phyloP scores from a whole-genome alignment of 2,329 filamentous ascomycete genomes.

The Aspergillus aculeatus region DNA sequence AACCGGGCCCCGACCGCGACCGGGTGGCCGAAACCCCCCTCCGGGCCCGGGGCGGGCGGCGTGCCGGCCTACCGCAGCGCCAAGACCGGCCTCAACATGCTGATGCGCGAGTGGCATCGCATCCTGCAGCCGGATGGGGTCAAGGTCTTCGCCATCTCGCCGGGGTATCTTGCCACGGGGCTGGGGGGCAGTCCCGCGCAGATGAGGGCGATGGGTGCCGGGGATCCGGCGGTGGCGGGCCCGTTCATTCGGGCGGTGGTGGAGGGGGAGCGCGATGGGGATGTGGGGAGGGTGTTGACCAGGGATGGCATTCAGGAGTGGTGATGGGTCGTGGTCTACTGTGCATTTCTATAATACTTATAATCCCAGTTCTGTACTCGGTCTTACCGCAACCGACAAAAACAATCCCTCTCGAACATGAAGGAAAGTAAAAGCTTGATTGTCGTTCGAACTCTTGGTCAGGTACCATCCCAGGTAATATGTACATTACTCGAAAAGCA shows the following conservation, averaged over 20 bases:
- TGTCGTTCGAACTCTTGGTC: too few species aligned
- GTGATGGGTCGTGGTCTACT: neutral
- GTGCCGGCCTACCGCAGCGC: conserved; percentile 39
- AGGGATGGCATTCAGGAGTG: conserved; percentile 19
- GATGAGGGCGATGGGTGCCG: conserved; percentile 19
- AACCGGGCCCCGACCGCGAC: conserved; percentile 17
- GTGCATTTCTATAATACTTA: too few species aligned
- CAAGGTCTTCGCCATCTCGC: conserved; percentile 51
- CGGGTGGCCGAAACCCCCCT: conserved; percentile 45
- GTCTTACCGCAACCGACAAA: too few species aligned
- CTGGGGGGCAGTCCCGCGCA: conserved; percentile 39
- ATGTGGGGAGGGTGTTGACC: conserved; percentile 41
- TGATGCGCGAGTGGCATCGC: conserved; percentile 48
- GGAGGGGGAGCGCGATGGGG: conserved; percentile 42
- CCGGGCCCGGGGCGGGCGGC: conserved; percentile 10
- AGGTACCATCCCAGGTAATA: too few species aligned
- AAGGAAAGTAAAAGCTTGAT: too few species aligned
- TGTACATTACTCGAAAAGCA: too few species aligned
- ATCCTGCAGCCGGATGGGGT: conserved; percentile 51
- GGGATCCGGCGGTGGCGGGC: conserved; percentile 41
- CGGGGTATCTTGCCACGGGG: conserved; percentile 51
- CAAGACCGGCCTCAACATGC: conserved; percentile 51
- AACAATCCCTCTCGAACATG: fast-evolving
- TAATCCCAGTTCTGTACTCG: too few species aligned
- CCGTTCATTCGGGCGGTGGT: conserved; percentile 43